Evolutionary conservation across 495 filamentous ascomycete genomes (phyloP), one percentile per base, ranked within the genome.

Genomic region (Xylaria nigripes): DNA sequence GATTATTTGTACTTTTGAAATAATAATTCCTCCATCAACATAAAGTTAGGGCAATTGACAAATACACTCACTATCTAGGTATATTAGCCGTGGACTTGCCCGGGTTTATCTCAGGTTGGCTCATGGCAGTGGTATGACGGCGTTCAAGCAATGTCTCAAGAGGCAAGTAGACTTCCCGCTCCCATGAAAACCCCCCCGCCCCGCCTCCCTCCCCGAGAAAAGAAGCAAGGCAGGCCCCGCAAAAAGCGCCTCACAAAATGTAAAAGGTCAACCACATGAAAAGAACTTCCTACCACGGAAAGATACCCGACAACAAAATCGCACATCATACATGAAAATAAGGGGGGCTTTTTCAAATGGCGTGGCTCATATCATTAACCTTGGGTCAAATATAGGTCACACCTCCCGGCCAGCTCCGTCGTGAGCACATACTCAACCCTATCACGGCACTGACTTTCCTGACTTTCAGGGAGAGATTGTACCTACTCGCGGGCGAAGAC

Each of bases 401-500:
- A 52, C 36, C 38, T 48, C 48, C 21, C 19, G 48, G 50, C 45
- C 54, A 43, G 38, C 59, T 76, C 34, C 67, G 45, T 21, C 59
- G 68, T 47, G 66, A 66, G 40, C 64, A 67, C 48, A 58, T 70
- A n/a, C 64, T 81, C 7, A 74, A 61, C 49, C 82, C 83, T 23
- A 73, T 86, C 49, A 85, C 82, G 18, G 81, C 81, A 0, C 63
- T 86, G 15, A 76, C 74, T 21, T 76, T 81, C 45, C 70, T 67
- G 55, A 59, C 59, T 38, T 56, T 34, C 2, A 54, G 64, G 24
- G 67, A 60, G 34, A 52, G 65, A 55, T 52, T 71, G 23, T 73
- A 74, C 22, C 61, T 95, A 13, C 66, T 96, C 9, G 80, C 78
- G 0, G 92, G 85, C 64, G 87, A 94, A 66, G 90, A 90, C 27